Evolutionary conservation across 768 basidiomycete species (phyloP), one percentile per base, ranked within the genome.

Genomic region (Tricholoma sp.): DNA sequence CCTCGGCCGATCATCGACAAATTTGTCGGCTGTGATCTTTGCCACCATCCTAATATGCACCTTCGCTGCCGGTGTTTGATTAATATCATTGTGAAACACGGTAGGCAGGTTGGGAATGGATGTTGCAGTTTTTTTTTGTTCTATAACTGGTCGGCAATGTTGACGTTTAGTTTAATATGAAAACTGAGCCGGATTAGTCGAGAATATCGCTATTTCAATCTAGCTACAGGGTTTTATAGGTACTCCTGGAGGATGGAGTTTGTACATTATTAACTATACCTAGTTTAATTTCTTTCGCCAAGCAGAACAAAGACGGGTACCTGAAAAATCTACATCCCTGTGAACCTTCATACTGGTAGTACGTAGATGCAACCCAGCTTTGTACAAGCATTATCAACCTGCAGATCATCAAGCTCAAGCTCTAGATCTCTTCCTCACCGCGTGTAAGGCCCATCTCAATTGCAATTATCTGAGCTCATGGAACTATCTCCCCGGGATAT

Each of bases 111-210:
- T 51, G n/a, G 15, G 41, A 57, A 39, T 37, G 47, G 34, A 15
- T 15, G 3, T 9, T 18, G 34, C 31, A 39, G 36, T 7, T 24
- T 32, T 36, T 10, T 15, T n/a, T 24, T 34, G 36, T 11, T 42
- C 28, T 44, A 33, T 53, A 44, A 17, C 24, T 24, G 24, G 24
- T 24, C 24, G 24, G 24, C 24, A 24, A 24, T 24, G 24, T 24
- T 4, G 4, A 24, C 24, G 32, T 36, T 44, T 33, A 45, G 50
- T 53, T 12, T 5, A 45, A 33, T 42, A 56, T 51, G 52, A 33
- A 28, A n/a, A 52, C 41, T 58, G 47, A 58, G 57, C 55, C 54
- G 58, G 58, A 56, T 58, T 36, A 55, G 56, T 62, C 48, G 52
- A 57, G 57, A 32, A 49, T 17, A 9, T 17, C 29, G 47, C 31